phyloP scores from a whole-genome alignment of 1,284 basidiomycete genomes.

The Sanghuangporus sanghuang region DNA sequence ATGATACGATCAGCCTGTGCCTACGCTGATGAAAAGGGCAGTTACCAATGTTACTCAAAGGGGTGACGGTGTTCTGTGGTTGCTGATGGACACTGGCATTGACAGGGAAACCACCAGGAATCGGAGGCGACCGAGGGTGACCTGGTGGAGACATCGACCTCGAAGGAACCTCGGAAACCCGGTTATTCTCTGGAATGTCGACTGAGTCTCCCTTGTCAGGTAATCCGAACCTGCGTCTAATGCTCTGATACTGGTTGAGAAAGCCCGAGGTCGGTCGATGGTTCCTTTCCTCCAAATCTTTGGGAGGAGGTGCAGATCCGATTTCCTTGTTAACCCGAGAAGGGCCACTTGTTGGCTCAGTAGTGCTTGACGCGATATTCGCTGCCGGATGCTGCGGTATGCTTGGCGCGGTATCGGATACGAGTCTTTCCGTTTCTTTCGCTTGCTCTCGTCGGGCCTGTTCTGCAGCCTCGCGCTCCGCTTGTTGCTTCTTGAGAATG shows the following conservation, averaged over 20 bases:
- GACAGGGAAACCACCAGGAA: constrained; percentile 14
- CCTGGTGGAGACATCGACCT: not conserved
- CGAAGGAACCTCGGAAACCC: not conserved
- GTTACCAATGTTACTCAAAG: constrained; percentile 57
- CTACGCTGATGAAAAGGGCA: not conserved
- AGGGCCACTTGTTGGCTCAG: not conserved
- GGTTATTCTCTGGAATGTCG: not conserved
- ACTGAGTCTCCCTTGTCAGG: constrained; percentile 1
- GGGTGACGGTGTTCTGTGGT: constrained; percentile 39
- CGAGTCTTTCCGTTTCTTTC: constrained; percentile 19
- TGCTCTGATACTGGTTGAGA: constrained; percentile 24
- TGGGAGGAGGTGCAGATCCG: not conserved
- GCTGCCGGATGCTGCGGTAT: constrained; percentile 9
- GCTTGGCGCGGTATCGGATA: constrained; percentile 13
- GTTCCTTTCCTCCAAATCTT: not conserved
- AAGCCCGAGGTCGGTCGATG: constrained; percentile 13
- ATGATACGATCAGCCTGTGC: not conserved
- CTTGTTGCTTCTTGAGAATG: constrained; percentile 81
- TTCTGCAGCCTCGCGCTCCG: constrained; percentile 61
- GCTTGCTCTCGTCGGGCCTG: constrained; percentile 33
- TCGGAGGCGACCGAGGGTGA: constrained; percentile 6
- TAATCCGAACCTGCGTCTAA: constrained; percentile 25
- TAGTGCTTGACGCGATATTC: not conserved
- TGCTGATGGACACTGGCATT: constrained; percentile 15
- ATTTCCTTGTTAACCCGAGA: not conserved